Evolutionary conservation across 1,284 basidiomycete genomes (phyloP).

Genomic region (Trichosporon coremiiforme): DNA sequence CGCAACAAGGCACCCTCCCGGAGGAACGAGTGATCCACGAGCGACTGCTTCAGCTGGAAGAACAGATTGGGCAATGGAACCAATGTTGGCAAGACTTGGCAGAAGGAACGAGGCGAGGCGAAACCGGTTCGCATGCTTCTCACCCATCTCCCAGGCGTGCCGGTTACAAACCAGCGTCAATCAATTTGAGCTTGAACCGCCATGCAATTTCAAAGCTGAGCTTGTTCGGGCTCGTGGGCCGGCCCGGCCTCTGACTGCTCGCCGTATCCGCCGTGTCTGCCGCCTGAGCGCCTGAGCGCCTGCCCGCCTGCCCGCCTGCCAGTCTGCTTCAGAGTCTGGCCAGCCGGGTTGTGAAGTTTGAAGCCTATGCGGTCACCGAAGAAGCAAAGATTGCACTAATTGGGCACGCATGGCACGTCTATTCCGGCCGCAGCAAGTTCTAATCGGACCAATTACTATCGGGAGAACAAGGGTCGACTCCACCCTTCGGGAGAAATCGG

Average conservation of each 20-base stretch:
- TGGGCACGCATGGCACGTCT: too few species aligned
- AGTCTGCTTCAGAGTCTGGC: neutral
- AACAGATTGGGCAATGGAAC: neutral
- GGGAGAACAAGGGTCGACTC: constrained; percentile 10
- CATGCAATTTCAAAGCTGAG: neutral
- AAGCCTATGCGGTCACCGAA: neutral
- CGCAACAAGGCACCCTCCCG: constrained; percentile 12
- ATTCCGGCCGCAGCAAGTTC: constrained; percentile 7
- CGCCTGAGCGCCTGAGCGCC: neutral
- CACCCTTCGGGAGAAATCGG: constrained; percentile 16
- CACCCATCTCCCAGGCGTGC: too few species aligned
- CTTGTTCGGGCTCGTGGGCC: neutral
- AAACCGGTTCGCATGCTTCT: constrained; percentile 2
- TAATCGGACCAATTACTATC: constrained; percentile 10
- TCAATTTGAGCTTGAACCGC: neutral
- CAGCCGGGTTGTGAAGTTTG: neutral
- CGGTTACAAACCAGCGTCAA: constrained; percentile 6
- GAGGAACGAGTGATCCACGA: neutral
- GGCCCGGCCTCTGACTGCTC: neutral
- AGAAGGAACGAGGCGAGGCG: neutral
- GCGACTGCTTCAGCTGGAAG: too few species aligned
- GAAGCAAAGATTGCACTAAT: neutral
- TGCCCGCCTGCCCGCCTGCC: too few species aligned
- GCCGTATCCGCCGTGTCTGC: too few species aligned
- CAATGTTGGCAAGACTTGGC: too few species aligned